Evolutionary conservation across 202 grass and related monocot genomes (phyloP).

Genomic region (Setaria viridis): DNA sequence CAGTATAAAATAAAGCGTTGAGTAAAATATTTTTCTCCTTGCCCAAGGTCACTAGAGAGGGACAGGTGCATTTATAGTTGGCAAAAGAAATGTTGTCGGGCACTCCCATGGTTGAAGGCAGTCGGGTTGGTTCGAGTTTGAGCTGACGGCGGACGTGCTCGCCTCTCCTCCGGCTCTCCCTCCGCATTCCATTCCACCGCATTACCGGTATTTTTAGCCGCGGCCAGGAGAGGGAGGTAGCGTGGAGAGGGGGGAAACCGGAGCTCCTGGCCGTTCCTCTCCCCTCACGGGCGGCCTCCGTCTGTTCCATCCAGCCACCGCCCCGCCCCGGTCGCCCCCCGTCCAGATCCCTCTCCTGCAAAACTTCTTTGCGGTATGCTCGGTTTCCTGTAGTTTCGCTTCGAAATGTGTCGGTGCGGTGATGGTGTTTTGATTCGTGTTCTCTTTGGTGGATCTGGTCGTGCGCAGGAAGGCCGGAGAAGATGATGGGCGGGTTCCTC

Average conservation of each 20-base stretch:
- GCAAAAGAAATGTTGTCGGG: constrained; percentile 24
- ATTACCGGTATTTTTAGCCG: constrained; percentile 60
- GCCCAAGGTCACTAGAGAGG: not conserved
- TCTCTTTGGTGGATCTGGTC: constrained; percentile 61
- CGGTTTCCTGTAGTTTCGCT: not conserved
- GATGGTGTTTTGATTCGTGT: constrained; percentile 44
- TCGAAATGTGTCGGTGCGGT: constrained; percentile 14
- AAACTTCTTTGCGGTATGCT: constrained; percentile 37
- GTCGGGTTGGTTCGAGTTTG: constrained; percentile 37
- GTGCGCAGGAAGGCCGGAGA: constrained; percentile 41
- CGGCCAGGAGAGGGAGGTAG: not conserved
- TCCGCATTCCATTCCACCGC: constrained; percentile 52
- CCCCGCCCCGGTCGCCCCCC: constrained; percentile 20
- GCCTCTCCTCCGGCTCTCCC: constrained; percentile 39
- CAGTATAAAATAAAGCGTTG: constrained; percentile 23
- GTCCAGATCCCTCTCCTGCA: constrained; percentile 47
- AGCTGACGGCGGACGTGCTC: constrained; percentile 60
- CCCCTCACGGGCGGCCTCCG: constrained; percentile 26
- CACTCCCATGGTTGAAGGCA: constrained; percentile 21
- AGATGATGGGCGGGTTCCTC: constrained; percentile 89
- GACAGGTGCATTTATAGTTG: constrained; percentile 22
- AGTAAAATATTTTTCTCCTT: not conserved
- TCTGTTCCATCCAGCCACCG: constrained; percentile 33
- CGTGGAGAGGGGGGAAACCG: constrained; percentile 27
- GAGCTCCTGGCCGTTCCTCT: constrained; percentile 42